Evolutionary conservation across 2,329 filamentous ascomycete species (phyloP).

Genomic region (Colletotrichum abscissum): DNA sequence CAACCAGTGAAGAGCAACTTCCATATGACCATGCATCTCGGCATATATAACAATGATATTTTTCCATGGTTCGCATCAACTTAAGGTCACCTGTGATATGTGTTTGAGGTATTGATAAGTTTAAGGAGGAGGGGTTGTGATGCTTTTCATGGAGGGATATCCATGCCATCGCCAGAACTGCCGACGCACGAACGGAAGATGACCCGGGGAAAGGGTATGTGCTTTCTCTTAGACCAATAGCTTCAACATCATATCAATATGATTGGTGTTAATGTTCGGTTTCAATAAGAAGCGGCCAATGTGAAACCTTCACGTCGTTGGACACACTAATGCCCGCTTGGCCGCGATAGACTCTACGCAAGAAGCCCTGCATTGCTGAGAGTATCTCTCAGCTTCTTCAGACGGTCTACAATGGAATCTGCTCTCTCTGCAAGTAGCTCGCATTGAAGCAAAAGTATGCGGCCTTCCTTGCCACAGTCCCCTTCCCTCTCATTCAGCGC

Average conservation of each 20-base stretch:
- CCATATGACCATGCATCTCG: background rate
- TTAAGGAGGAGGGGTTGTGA: background rate
- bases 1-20: background rate
- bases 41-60: too few relatives aligned
- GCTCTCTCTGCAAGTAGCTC: constrained; percentile 40
- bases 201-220: background rate
- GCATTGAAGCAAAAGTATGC: constrained; percentile 42
- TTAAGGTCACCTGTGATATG: background rate
- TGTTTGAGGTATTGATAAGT: background rate
- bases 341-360: background rate
- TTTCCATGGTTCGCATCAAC: background rate
- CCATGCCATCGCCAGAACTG: background rate
- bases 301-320: background rate
- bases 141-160: background rate
- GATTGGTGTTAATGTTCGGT: background rate
- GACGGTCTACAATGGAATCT: constrained; percentile 36
- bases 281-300: background rate
- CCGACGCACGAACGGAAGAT: background rate
- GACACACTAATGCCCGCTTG: background rate
- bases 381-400: constrained; percentile 24
- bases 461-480: constrained; percentile 31
- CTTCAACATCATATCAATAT: background rate
- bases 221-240: background rate
- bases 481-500: background rate
- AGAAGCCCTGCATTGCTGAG: constrained; percentile 3